phyloP scores from a whole-genome alignment of 768 basidiomycete genomes.

The Rubroboletus satanas region DNA sequence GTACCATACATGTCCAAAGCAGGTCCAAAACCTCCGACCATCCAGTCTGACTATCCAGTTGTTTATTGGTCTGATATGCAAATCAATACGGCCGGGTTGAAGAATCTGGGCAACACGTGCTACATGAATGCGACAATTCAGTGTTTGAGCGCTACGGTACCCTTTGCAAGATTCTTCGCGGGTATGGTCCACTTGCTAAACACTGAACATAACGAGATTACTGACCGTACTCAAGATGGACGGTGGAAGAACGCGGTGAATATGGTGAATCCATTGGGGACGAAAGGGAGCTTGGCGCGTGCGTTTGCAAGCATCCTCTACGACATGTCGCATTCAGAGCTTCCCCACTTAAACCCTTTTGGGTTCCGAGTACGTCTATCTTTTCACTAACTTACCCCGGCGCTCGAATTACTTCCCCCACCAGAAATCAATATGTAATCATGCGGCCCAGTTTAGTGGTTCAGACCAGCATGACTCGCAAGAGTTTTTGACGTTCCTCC shows the following conservation, averaged over 20 bases:
- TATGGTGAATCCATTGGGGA: slow-evolving; percentile 79
- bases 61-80: slow-evolving; percentile 80
- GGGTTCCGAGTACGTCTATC: slow-evolving; percentile 71
- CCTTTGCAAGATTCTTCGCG: slow-evolving; percentile 89
- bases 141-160: slow-evolving; percentile 91
- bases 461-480: slow-evolving; percentile 96
- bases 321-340: slow-evolving; percentile 84
- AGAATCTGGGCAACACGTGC: slow-evolving; percentile 96
- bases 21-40: slow-evolving; percentile 60
- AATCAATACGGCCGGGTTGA: slow-evolving; percentile 79
- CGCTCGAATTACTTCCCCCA: slow-evolving; percentile 20
- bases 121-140: slow-evolving; percentile 99
- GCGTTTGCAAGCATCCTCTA: slow-evolving; percentile 82
- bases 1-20: slow-evolving; percentile 15
- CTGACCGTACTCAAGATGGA: slow-evolving; percentile 47
- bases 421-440: slow-evolving; percentile 56
- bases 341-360: slow-evolving; percentile 76
- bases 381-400: slow-evolving; percentile 18
- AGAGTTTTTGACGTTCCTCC: slow-evolving; percentile 90
- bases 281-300: slow-evolving; percentile 74
- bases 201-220: neutral
- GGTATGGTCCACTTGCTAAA: slow-evolving; percentile 42
- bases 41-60: slow-evolving; percentile 74
- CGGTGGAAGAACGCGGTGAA: slow-evolving; percentile 84
- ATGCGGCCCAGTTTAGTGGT: slow-evolving; percentile 72